A percentile compares a stretch with the other conserved stretches of the same genome.
phyloP scores from a whole-genome alignment of 2,329 filamentous ascomycete genomes.

The Rhynchosporium graminicola region DNA sequence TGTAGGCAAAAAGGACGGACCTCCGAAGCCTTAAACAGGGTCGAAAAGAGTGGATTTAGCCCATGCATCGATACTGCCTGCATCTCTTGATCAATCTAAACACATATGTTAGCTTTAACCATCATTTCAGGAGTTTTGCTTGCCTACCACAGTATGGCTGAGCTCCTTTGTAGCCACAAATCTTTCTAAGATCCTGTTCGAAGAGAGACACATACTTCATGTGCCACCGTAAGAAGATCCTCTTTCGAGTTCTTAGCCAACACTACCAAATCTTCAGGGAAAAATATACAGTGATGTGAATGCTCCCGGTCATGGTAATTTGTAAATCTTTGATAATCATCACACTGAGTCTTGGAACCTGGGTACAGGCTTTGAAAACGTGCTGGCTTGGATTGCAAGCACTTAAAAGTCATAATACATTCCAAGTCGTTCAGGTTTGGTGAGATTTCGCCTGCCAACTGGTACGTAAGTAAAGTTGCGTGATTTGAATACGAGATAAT shows the following conservation, averaged over 20 bases:
- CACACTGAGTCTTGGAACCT: constrained; percentile 12
- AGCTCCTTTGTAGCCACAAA: constrained; percentile 11
- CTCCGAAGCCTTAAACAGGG: constrained; percentile 15
- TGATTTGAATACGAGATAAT: not conserved
- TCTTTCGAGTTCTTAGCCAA: not conserved
- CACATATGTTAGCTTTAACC: not conserved
- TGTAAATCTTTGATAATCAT: constrained; percentile 19
- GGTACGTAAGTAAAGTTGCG: not conserved
- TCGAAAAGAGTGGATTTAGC: constrained; percentile 10
- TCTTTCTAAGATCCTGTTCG: constrained; percentile 10
- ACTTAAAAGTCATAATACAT: constrained; percentile 18
- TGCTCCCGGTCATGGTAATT: constrained; percentile 12
- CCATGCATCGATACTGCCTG: not conserved
- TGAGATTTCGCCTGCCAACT: constrained; percentile 15
- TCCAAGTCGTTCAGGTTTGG: constrained; percentile 9
- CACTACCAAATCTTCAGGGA: not conserved
- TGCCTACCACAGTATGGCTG: constrained; percentile 11
- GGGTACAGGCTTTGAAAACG: constrained; percentile 9
- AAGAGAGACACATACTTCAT: constrained; percentile 2
- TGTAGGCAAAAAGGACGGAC: not conserved
- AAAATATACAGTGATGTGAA: constrained; percentile 15
- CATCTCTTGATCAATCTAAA: constrained; percentile 14
- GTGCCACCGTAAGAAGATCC: constrained; percentile 12
- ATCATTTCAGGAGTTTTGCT: too few species aligned
- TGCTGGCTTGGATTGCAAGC: constrained; percentile 16